Conservation (phyloP, 495 filamentous ascomycete species). For the Podospora comata region DNA sequence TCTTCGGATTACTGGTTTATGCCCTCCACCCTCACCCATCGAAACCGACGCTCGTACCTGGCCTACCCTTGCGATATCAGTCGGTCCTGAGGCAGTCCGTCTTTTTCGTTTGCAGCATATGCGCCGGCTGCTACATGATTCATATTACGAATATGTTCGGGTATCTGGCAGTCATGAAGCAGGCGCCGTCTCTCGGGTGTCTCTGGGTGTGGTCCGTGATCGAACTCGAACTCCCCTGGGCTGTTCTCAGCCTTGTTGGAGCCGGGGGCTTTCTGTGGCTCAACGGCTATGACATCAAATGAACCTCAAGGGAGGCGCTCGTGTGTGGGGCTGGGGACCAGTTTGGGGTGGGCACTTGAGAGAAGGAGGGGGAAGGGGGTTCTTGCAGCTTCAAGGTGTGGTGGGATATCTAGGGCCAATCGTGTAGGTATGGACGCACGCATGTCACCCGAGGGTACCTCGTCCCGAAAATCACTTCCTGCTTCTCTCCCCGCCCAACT, state of each 20-base stretch:
- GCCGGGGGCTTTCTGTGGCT: constrained; percentile 66
- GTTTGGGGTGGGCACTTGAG: background rate
- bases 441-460: background rate
- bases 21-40: constrained; percentile 54
- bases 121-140: constrained; percentile 72
- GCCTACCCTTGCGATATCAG: constrained; percentile 45
- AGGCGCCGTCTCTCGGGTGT: constrained; percentile 80
- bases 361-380: too few relatives aligned
- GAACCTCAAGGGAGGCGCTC: constrained; percentile 5
- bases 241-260: constrained; percentile 56
- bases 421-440: background rate
- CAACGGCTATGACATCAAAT: constrained; percentile 60
- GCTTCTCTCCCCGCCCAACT: background rate
- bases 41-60: constrained; percentile 40
- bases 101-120: constrained; percentile 55
- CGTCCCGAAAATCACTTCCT: background rate
- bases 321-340: background rate
- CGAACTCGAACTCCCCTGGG: constrained; percentile 72
- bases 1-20: constrained; percentile 61
- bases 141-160: constrained; percentile 71
- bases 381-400: background rate
- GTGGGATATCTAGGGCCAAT: constrained; percentile 2
- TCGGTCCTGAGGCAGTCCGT: constrained; percentile 53
- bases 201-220: constrained; percentile 93
- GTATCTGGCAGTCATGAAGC: constrained; percentile 90